A percentile compares a stretch with the other conserved stretches of the same genome.
phyloP scores from a whole-genome alignment of 306 rosid genomes.

The Prunus davidiana region DNA sequence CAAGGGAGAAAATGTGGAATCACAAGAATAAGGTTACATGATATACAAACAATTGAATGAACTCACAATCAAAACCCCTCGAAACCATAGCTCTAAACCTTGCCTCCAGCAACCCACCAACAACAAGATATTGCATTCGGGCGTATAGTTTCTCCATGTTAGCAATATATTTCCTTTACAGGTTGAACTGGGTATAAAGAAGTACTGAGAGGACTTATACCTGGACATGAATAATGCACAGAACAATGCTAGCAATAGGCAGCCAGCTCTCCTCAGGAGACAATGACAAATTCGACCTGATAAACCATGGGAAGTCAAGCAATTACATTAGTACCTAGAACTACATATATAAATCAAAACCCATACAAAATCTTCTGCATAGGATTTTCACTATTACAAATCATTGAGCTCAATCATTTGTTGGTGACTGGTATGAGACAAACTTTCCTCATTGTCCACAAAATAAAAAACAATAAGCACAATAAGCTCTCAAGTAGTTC shows the following conservation, averaged over 20 bases:
- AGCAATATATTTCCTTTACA: background rate
- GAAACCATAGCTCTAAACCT: constrained; percentile 6
- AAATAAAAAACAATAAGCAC: background rate
- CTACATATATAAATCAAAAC: background rate
- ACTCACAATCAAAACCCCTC: background rate
- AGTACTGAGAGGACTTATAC: constrained; percentile 33
- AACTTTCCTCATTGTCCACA: background rate
- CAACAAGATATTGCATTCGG: background rate
- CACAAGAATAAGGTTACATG: background rate
- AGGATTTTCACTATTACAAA: constrained; percentile 2
- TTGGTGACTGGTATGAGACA: background rate
- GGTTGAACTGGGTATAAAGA: background rate
- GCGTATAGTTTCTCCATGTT: background rate
- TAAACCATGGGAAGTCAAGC: constrained; percentile 14
- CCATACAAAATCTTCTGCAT: background rate
- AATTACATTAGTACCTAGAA: background rate
- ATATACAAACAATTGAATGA: background rate
- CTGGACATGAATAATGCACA: constrained; percentile 88
- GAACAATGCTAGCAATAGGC: constrained; percentile 82
- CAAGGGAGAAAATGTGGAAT: constrained; percentile 12
- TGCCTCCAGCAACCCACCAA: background rate
- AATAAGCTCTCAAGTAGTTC: background rate
- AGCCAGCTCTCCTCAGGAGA: constrained; percentile 95
- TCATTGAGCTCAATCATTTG: background rate
- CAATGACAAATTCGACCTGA: constrained; percentile 72